Percentiles rank a stretch among this genome's conserved stretches.
Evolutionary conservation across 768 basidiomycete species (phyloP).

Genomic region (Boletus rex-veris): DNA sequence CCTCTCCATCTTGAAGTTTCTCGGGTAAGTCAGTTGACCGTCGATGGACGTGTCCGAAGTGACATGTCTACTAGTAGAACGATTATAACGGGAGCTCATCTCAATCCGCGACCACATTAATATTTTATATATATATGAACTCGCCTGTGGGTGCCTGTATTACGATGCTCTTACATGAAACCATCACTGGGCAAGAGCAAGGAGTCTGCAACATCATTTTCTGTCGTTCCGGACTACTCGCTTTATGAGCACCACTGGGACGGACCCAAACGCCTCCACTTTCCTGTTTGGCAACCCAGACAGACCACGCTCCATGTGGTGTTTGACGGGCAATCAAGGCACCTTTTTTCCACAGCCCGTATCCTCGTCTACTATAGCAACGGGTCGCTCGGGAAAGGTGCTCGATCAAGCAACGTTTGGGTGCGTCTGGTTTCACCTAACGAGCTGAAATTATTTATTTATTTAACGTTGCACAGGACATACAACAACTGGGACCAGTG

Average conservation of each 20-base stretch:
- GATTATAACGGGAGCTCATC: neutral
- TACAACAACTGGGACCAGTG: constrained; percentile 13
- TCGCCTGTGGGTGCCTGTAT: neutral
- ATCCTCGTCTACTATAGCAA: constrained; percentile 18
- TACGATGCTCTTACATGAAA: constrained; percentile 17
- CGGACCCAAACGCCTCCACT: constrained; percentile 17
- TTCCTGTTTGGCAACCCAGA: constrained; percentile 24
- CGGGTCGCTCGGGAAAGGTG: constrained; percentile 1
- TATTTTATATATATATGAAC: neutral
- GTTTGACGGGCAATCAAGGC: constrained; percentile 21
- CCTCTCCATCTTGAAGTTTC: neutral
- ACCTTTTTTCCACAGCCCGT: constrained; percentile 19
- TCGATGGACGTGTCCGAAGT: neutral
- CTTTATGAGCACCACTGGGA: constrained; percentile 23
- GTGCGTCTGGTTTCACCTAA: constrained; percentile 8
- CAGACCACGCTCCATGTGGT: constrained; percentile 22
- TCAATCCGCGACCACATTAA: neutral
- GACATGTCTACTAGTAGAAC: too few species aligned
- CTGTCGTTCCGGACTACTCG: constrained; percentile 7
- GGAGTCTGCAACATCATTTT: constrained; percentile 3
- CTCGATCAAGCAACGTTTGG: constrained; percentile 14
- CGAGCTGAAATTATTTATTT: neutral
- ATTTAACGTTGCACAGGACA: constrained; percentile 8
- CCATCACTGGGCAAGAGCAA: constrained; percentile 19
- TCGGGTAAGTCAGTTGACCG: neutral